phyloP scores from a whole-genome alignment of 495 filamentous ascomycete genomes.

The Tuber calosporum region DNA sequence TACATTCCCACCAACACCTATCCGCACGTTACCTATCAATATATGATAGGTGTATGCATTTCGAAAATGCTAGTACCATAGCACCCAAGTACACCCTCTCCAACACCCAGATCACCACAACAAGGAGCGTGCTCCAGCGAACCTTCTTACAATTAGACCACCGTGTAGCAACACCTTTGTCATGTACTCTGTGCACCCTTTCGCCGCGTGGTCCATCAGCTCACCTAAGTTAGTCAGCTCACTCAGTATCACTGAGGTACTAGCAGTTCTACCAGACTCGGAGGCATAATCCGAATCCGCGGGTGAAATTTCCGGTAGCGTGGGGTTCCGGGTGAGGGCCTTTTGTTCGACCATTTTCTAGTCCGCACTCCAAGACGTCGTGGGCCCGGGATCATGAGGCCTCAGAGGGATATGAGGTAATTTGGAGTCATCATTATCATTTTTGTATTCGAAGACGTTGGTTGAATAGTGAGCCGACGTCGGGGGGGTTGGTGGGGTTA shows the following conservation, averaged over 20 bases:
- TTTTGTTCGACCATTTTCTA: conserved; percentile 12
- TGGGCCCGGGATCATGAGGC: conserved; percentile 15
- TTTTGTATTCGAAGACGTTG: not conserved
- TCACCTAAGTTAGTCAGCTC: no score
- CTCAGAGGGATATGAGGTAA: conserved; percentile 10
- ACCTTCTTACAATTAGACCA: no score
- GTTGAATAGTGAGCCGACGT: not conserved
- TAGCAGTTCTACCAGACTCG: not conserved
- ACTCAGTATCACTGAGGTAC: conserved; percentile 1
- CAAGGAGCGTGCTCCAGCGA: conserved; percentile 18
- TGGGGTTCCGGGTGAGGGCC: conserved; percentile 6
- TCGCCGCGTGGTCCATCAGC: conserved; percentile 3
- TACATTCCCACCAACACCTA: no score
- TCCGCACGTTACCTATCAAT: no score
- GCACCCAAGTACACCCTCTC: conserved; percentile 18
- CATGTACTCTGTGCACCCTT: conserved; percentile 17
- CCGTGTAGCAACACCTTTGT: not conserved
- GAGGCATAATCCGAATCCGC: not conserved
- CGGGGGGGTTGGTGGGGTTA: no score
- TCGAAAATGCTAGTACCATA: no score
- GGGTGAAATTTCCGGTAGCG: conserved; percentile 8
- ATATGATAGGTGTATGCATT: no score
- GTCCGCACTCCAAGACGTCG: conserved; percentile 4
- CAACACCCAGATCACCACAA: conserved; percentile 15
- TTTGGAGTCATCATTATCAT: not conserved